Percentiles rank a stretch among this genome's conserved stretches.
Conservation (phyloP, 306 rosid genomes). For the Inga laurina region DNA sequence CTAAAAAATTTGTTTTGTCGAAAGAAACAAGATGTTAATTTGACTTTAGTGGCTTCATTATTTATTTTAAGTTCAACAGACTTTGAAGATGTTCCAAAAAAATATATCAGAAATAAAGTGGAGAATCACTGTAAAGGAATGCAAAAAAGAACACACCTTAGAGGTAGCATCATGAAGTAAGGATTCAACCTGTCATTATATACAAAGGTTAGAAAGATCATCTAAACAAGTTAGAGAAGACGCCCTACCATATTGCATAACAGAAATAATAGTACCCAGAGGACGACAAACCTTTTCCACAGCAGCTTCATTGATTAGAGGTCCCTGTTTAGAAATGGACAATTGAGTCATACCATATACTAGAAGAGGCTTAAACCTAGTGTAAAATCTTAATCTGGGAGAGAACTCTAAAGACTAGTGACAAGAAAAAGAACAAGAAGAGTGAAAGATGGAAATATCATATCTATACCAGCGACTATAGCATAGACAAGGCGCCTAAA, state of each 20-base stretch:
- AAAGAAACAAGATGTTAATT: neutral
- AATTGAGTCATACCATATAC: conserved; percentile 28
- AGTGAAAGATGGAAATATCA: conserved; percentile 24
- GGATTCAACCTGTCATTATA: conserved; percentile 74
- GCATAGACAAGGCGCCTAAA: neutral
- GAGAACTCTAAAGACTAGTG: conserved; percentile 7
- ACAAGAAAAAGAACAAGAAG: conserved; percentile 4
- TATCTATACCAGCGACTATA: conserved; percentile 5
- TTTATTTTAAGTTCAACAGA: neutral
- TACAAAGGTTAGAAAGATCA: conserved; percentile 30
- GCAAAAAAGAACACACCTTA: conserved; percentile 66
- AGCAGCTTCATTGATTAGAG: conserved; percentile 97
- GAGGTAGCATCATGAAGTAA: conserved; percentile 80
- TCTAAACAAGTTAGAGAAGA: neutral
- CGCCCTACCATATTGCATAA: conserved; percentile 9
- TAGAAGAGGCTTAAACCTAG: conserved; percentile 5
- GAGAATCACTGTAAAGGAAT: conserved; percentile 26
- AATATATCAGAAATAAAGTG: neutral
- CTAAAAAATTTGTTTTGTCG: neutral
- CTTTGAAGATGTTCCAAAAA: neutral
- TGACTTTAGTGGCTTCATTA: neutral
- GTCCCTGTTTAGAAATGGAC: conserved; percentile 71
- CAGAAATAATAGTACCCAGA: conserved; percentile 28
- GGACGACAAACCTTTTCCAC: conserved; percentile 72
- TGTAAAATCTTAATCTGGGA: conserved; percentile 24